Evolutionary conservation across 139 green algal species (phyloP).

Genomic region (Haematococcus lacustris): DNA sequence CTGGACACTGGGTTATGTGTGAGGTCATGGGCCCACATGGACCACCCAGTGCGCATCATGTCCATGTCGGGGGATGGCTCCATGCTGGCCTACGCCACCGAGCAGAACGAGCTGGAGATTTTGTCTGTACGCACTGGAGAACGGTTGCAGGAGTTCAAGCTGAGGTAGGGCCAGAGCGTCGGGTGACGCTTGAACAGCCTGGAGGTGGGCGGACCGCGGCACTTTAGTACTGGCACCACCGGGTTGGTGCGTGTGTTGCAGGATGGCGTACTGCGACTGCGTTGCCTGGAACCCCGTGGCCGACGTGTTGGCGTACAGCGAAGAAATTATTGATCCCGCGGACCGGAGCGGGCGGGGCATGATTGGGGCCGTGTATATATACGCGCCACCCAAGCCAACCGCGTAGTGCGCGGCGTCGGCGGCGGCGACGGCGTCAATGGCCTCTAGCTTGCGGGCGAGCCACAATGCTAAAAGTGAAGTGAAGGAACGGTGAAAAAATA

Average conservation of each 20-base stretch:
- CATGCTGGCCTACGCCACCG: conserved; percentile 22
- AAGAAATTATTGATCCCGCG: not conserved
- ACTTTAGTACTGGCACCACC: not conserved
- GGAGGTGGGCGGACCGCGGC: not conserved
- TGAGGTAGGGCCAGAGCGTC: not conserved
- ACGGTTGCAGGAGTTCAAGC: not conserved
- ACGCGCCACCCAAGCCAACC: conserved; percentile 5
- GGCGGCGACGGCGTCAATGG: too few species aligned
- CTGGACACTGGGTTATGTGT: conserved; percentile 11
- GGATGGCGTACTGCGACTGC: not conserved
- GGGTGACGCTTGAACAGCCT: not conserved
- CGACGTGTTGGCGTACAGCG: conserved; percentile 10
- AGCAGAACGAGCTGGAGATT: conserved; percentile 11
- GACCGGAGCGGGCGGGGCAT: not conserved
- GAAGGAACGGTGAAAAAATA: too few species aligned
- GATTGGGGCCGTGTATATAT: not conserved
- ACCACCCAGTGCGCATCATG: conserved; percentile 23
- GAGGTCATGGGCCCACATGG: conserved; percentile 17
- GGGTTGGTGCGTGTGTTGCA: not conserved
- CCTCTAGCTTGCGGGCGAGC: too few species aligned
- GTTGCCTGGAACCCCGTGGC: conserved; percentile 6
- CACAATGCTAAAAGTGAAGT: too few species aligned
- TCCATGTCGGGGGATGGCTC: conserved; percentile 10
- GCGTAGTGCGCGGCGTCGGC: too few species aligned
- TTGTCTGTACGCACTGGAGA: not conserved